phyloP scores from a whole-genome alignment of 352 stramenopile genomes.

The Pythium sukuiense region DNA sequence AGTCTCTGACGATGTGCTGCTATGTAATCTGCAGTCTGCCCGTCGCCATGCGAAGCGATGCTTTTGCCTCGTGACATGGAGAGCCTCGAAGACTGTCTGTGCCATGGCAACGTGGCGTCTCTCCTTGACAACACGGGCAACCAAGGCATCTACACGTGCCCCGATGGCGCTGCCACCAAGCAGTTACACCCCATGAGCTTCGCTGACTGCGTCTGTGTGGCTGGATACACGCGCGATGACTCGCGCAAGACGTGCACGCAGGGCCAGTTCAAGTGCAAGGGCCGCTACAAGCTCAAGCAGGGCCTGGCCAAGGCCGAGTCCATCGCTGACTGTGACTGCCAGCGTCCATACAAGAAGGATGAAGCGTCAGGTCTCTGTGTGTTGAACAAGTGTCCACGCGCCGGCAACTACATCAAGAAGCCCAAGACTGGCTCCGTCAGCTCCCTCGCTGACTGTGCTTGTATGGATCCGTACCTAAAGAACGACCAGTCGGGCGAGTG shows the following conservation, averaged over 20 bases:
- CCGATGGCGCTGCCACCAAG: constrained; percentile 31
- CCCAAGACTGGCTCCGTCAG: constrained; percentile 26
- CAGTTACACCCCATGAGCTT: constrained; percentile 41
- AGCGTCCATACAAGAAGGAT: constrained; percentile 73
- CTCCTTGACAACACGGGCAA: constrained; percentile 15
- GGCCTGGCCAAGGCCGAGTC: constrained; percentile 36
- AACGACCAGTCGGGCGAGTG: constrained; percentile 76
- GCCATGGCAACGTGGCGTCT: constrained; percentile 27
- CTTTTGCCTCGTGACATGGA: constrained; percentile 85
- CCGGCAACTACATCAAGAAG: constrained; percentile 77
- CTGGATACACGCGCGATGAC: constrained; percentile 39
- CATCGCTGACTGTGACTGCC: constrained; percentile 71
- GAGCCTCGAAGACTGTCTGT: constrained; percentile 70
- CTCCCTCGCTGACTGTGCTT: constrained; percentile 78
- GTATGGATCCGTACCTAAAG: constrained; percentile 61
- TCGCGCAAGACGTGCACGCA: constrained; percentile 34
- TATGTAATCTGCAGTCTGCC: constrained; percentile 41
- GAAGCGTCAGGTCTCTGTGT: constrained; percentile 48
- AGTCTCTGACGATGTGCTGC: background rate
- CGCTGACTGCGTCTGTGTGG: constrained; percentile 38
- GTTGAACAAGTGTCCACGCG: constrained; percentile 59
- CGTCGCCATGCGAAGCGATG: constrained; percentile 65
- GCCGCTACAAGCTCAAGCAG: constrained; percentile 55
- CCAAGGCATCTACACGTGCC: constrained; percentile 37
- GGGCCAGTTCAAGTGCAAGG: constrained; percentile 50